phyloP scores from a whole-genome alignment of 2,329 filamentous ascomycete species.

The Colletotrichum echinochloae region DNA sequence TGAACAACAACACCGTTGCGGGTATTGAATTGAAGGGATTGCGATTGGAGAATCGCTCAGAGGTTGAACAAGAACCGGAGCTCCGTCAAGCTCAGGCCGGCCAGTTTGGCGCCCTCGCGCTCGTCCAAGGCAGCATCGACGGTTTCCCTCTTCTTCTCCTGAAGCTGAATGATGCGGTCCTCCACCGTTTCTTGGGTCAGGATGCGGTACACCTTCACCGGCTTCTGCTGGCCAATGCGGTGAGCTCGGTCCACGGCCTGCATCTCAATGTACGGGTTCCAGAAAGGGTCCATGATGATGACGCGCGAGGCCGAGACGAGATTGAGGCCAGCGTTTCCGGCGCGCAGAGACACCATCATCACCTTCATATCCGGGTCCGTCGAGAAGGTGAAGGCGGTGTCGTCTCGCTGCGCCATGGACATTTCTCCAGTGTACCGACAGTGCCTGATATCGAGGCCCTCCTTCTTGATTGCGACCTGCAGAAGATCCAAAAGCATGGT shows the following conservation, averaged over 20 bases:
- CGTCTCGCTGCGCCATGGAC: slow-evolving; percentile 73
- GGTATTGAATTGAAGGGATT: neutral
- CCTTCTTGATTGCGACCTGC: slow-evolving; percentile 75
- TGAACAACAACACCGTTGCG: neutral
- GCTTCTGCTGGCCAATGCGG: slow-evolving; percentile 81
- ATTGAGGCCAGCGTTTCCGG: slow-evolving; percentile 88
- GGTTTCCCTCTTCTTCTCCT: slow-evolving; percentile 81
- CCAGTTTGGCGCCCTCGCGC: slow-evolving; percentile 73
- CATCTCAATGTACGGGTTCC: slow-evolving; percentile 94
- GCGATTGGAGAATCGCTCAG: neutral
- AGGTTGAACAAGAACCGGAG: slow-evolving; percentile 75
- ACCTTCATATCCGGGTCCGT: slow-evolving; percentile 70
- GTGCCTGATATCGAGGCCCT: slow-evolving; percentile 64
- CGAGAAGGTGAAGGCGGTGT: slow-evolving; percentile 74
- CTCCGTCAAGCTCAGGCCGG: slow-evolving; percentile 74
- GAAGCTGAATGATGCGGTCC: slow-evolving; percentile 83
- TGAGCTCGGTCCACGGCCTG: slow-evolving; percentile 92
- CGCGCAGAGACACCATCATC: slow-evolving; percentile 83
- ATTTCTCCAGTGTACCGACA: slow-evolving; percentile 83
- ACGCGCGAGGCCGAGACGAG: slow-evolving; percentile 85
- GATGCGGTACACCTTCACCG: slow-evolving; percentile 84
- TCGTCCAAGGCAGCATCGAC: slow-evolving; percentile 87
- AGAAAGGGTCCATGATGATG: slow-evolving; percentile 92
- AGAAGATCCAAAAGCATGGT: slow-evolving; percentile 82
- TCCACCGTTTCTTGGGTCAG: slow-evolving; percentile 84